phyloP scores from a whole-genome alignment of 2,329 filamentous ascomycete genomes.

The Aquanectria penicillioides region DNA sequence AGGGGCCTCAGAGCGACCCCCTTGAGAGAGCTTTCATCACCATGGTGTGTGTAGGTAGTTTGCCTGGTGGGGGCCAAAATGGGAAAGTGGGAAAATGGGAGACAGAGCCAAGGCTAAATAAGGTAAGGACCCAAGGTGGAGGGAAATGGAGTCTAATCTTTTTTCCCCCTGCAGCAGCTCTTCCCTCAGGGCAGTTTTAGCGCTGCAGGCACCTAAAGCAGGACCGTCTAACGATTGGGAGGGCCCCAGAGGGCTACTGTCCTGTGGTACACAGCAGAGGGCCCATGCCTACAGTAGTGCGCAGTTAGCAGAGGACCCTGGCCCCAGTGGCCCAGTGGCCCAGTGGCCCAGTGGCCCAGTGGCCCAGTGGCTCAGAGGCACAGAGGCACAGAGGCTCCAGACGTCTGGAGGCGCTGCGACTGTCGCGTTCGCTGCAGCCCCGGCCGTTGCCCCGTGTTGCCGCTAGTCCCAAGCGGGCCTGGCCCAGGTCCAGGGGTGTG shows the following conservation, averaged over 20 bases:
- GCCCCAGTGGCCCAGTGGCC: too few species aligned
- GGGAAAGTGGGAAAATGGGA: not conserved
- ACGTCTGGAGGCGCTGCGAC: not conserved
- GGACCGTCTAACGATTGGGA: too few species aligned
- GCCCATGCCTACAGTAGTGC: too few species aligned
- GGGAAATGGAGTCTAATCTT: not conserved
- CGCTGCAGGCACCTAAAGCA: not conserved
- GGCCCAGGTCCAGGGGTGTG: constrained; percentile 11
- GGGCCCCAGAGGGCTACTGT: too few species aligned
- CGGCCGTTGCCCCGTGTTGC: constrained; percentile 16
- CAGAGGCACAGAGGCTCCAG: too few species aligned
- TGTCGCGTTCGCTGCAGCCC: constrained; percentile 8
- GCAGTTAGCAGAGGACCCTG: too few species aligned
- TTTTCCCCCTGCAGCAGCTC: not conserved
- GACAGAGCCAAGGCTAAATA: not conserved
- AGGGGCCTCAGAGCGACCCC: constrained; percentile 8
- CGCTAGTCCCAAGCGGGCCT: constrained; percentile 3
- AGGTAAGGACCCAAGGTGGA: not conserved
- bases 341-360: too few species aligned
- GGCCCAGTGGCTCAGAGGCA: too few species aligned
- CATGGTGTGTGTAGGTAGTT: constrained; percentile 2
- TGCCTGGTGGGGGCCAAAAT: not conserved
- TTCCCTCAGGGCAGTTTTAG: not conserved
- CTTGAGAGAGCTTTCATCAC: not conserved
- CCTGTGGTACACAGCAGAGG: too few species aligned